Conservation (phyloP, 371 early-diverging fungal species). For the Lichtheimia corymbifera region DNA sequence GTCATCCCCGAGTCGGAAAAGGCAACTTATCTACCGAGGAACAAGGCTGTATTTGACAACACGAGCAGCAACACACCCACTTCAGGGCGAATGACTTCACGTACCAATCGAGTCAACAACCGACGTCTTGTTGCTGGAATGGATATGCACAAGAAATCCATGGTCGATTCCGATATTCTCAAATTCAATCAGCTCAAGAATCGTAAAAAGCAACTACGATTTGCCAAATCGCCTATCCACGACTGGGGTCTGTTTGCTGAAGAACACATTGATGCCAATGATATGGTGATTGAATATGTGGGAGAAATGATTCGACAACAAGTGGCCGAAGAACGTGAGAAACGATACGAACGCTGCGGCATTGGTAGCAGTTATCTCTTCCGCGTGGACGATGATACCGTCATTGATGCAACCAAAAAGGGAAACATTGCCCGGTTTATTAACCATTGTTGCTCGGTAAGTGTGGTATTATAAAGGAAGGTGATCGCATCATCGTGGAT, state of each 20-base stretch:
- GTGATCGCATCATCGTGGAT: not conserved
- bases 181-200: slow-evolving; percentile 90
- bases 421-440: slow-evolving; percentile 98
- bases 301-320: slow-evolving; percentile 97
- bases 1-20: slow-evolving; percentile 69
- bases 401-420: slow-evolving; percentile 97
- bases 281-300: slow-evolving; percentile 98
- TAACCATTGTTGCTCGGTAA: slow-evolving; percentile 96
- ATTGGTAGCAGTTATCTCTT: slow-evolving; percentile 96
- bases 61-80: slow-evolving; percentile 25
- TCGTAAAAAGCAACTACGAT: slow-evolving; percentile 84
- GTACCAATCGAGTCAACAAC: slow-evolving; percentile 65
- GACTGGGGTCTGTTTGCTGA: slow-evolving; percentile 96
- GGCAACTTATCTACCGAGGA: slow-evolving; percentile 60
- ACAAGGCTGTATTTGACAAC: slow-evolving; percentile 44
- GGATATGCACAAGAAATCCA: slow-evolving; percentile 47
- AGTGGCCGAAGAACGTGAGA: slow-evolving; percentile 95
- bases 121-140: slow-evolving; percentile 61
- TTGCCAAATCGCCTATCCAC: slow-evolving; percentile 91
- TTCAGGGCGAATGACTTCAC: slow-evolving; percentile 47
- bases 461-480: slow-evolving; percentile 13
- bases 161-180: slow-evolving; percentile 67
- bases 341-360: slow-evolving; percentile 85
- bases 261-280: slow-evolving; percentile 87
- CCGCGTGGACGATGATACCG: slow-evolving; percentile 92